Percentiles rank a stretch among this genome's conserved stretches.
Evolutionary conservation across 116 monocot species (phyloP).

Genomic region (Posidonia oceanica): DNA sequence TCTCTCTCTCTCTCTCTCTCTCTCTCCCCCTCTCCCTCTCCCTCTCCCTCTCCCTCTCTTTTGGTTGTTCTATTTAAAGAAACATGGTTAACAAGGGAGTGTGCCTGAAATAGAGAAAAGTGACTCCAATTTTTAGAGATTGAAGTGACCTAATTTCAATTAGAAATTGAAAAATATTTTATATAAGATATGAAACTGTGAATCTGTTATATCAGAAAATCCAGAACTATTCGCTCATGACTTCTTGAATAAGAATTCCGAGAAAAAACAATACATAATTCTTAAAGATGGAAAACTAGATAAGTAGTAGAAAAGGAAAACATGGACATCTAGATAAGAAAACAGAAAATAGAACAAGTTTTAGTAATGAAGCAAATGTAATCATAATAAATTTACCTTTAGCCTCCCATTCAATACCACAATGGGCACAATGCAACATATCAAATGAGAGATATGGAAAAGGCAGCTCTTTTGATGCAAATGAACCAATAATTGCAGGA

Average conservation of each 20-base stretch:
- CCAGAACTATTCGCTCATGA: not conserved
- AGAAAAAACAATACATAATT: not conserved
- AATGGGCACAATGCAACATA: conserved; percentile 85
- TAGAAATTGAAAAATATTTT: too few species aligned
- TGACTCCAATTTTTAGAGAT: too few species aligned
- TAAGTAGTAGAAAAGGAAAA: not conserved
- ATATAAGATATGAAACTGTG: not conserved
- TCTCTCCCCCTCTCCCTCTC: too few species aligned
- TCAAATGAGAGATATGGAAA: conserved; percentile 86
- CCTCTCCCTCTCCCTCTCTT: too few species aligned
- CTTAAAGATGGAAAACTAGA: not conserved
- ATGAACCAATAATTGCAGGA: conserved; percentile 81
- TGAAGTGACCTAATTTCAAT: too few species aligned
- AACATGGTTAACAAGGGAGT: too few species aligned
- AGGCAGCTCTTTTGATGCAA: conserved; percentile 70
- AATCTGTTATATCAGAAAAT: not conserved
- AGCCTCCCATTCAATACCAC: conserved; percentile 77
- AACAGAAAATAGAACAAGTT: conserved; percentile 1
- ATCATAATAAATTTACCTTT: conserved; percentile 35
- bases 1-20: too few species aligned
- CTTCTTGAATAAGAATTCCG: too few species aligned
- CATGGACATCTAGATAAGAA: not conserved
- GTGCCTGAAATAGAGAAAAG: too few species aligned
- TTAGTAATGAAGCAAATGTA: not conserved
- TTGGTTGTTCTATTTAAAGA: too few species aligned